Base-by-base conservation (phyloP, 2,329 filamentous ascomycete species). In the Coniochaeta sp. region DNA sequence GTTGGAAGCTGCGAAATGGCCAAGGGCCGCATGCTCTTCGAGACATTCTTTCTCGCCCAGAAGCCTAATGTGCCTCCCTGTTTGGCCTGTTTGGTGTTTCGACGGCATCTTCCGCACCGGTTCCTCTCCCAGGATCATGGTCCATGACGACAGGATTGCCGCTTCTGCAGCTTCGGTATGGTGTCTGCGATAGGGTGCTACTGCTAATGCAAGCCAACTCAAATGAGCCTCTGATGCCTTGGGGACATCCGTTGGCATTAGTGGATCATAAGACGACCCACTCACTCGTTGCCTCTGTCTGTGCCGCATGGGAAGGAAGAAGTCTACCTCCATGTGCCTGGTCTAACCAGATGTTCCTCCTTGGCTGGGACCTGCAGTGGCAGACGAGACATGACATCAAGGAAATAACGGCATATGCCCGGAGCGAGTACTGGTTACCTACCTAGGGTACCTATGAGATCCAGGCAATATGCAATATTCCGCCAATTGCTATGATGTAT, bases 291-390 rank as follows among this genome's bases (percentile, higher is more conserved):
- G 38, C 13, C 38, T 24, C 18, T 26, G 38, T 16, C 38, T 24
- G 38, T 26, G 38, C 38, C 38, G 38, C 38, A 42, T 42, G 18
- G 38, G 9, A 24, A 12, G 20, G 20, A 14, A n/a, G n/a, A n/a
- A 42, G 38, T 42, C 38, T 26, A 42, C 38, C 38, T 42, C 33
- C 16, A 38, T 42, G 13, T 42, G 38, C 38, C 38, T 42, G n/a
- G 38, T 14, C 10, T 42, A 4, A 24, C n/a, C n/a, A n/a, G n/a
- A 42, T 4, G 38, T 42, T 10, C 38, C n/a, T n/a, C 10, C 38
- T 42, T 42, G 38, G 10, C 38, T 42, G 10, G 38, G 20, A 42
- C 38, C 38, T 42, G 33, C 38, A 24, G 27, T 26, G n/a, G 20
- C 38, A 26, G 38, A 14, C 20, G 38, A n/a, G 9, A 9, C 38